Percentiles rank a stretch among this genome's conserved stretches.
phyloP scores from a whole-genome alignment of 768 basidiomycete species.

The Coprinopsis strossmayeri region DNA sequence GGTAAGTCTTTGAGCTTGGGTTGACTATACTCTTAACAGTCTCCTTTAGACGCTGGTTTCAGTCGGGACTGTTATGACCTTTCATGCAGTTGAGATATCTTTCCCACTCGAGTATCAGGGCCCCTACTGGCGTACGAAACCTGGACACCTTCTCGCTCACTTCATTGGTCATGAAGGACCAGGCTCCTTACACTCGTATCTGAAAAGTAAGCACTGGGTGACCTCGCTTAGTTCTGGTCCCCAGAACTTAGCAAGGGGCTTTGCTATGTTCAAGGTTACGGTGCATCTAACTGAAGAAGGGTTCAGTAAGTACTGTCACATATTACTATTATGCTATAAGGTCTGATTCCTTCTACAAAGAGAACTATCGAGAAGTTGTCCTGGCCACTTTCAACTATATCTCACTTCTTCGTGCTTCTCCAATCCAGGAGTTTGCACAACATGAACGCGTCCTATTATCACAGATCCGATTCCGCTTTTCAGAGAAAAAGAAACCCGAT shows the following conservation, averaged over 20 bases:
- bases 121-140: constrained; percentile 71
- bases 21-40: not conserved
- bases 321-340: too few relatives aligned
- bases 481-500: constrained; percentile 78
- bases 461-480: constrained; percentile 74
- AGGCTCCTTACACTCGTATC: constrained; percentile 84
- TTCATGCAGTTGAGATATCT: constrained; percentile 77
- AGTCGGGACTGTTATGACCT: constrained; percentile 84
- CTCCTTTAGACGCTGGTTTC: constrained; percentile 63
- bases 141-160: constrained; percentile 68
- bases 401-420: constrained; percentile 55
- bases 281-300: constrained; percentile 79
- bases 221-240: constrained; percentile 66
- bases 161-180: constrained; percentile 90
- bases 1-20: constrained; percentile 35
- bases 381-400: constrained; percentile 76
- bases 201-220: constrained; percentile 87
- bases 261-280: constrained; percentile 85
- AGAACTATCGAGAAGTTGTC: constrained; percentile 67
- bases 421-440: constrained; percentile 62
- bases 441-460: constrained; percentile 69
- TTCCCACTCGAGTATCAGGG: constrained; percentile 75
- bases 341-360: constrained; percentile 39
- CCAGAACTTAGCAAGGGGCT: constrained; percentile 70
- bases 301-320: constrained; percentile 51